Evolutionary conservation across 2,329 filamentous ascomycete genomes (phyloP), one percentile per base, ranked within the genome.

Genomic region (Orbilia javanica): DNA sequence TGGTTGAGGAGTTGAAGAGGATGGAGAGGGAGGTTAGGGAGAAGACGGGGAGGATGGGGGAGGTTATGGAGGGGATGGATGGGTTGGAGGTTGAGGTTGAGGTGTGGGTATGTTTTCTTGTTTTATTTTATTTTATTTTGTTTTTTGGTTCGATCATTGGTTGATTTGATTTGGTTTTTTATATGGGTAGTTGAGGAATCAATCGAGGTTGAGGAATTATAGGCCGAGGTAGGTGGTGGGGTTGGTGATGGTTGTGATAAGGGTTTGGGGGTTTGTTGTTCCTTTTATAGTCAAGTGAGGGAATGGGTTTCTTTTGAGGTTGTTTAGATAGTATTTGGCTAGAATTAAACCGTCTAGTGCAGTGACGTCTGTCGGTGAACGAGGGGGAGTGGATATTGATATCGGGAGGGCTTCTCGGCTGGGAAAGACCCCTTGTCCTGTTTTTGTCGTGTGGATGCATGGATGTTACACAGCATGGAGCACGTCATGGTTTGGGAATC

Each of bases 401-500:
- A 36, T 36, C 8, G 13, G 34, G 8, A 36, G 13, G 36, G 36
- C 7, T 31, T 4, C 11, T 39, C 10, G 10, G 36, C 44, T 48
- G 44, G 18, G n/a, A n/a, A 29, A 52, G 22, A 27, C 2, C 50
- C 50, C 50, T 52, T 25, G 46, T 52, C 46, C 22, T 8, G 11
- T 8, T 48, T 22, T 3, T 53, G 25, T 34, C 13, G 27, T 53
- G 50, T 31, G 25, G 25, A 31, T 53, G 50, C 25, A 53, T 5
- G 10, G 13, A 10, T 53, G 50, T 53, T 53, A 53, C 50, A 53
- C 50, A 34, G 50, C 50, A 53, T 53, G 29, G 25, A 34, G 50
- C 50, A 53, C 50, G 50, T 53, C 50, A 53, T 34, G 27, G 50
- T 22, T 3, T 31, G 31, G 15, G 50, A 7, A 34, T 34, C 50